These are phyloP conservation scores for Ambrosia hybrid DNA, from an alignment of 140 eudicot genomes.

Conservation along the genomic window DNA sequence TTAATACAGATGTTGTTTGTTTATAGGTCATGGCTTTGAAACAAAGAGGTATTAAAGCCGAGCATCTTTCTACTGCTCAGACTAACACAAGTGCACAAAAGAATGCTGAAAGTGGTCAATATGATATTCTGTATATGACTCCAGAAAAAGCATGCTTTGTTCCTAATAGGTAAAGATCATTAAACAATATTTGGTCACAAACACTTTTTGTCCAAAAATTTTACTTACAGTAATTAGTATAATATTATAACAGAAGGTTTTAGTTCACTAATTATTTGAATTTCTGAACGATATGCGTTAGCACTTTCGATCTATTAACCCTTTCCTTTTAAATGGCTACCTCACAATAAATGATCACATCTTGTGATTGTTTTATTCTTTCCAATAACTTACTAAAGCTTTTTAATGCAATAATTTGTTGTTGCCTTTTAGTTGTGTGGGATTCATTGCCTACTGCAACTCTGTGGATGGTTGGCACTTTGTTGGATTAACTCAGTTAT, in stretches of 20 bases:
- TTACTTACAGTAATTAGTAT: not conserved
- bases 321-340: no score
- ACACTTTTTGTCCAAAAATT: not conserved
- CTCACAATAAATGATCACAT: no score
- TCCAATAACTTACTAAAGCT: no score
- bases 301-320: not conserved
- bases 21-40: constrained; percentile 86
- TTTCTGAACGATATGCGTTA: not conserved
- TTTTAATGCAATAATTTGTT: no score
- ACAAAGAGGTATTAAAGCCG: constrained; percentile 81
- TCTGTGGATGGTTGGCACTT: no score
- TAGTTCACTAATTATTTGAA: not conserved
- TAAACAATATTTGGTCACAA: not conserved
- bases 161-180: constrained; percentile 50
- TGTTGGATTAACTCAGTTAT: not conserved
- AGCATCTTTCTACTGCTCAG: constrained; percentile 78
- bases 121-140: constrained; percentile 75
- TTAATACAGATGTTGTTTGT: constrained; percentile 7
- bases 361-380: no score
- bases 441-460: no score
- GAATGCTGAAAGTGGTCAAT: constrained; percentile 73
- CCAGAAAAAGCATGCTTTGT: constrained; percentile 87
- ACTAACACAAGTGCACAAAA: constrained; percentile 52
- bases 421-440: no score
- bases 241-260: not conserved